Base-by-base conservation (phyloP, 768 basidiomycete species). In the Russula sp. region DNA sequence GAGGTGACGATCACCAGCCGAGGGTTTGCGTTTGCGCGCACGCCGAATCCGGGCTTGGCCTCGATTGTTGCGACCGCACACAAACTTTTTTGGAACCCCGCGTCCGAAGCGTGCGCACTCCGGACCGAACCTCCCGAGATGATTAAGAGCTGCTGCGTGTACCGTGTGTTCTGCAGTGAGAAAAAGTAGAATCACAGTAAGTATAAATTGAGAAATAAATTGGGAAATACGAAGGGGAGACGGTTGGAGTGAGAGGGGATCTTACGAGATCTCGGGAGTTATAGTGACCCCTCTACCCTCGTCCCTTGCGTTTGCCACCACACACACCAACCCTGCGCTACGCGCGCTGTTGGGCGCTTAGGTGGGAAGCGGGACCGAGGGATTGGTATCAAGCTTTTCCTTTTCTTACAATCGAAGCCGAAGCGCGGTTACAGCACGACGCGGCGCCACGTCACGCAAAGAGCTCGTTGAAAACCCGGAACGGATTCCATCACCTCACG, bases 401-500 rank as follows among this genome's bases (percentile, higher is more conserved):
- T 56, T 18, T 22, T 34, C 38, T 32, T 51, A 14, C 28, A 26
- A 30, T 49, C 26, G 54, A 62, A 36, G 26, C 36, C 36, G 34
- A 38, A 24, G 53, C 55, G 36, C 16, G 46, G 22, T 57, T 57
- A 44, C 56, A 30, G 20, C 26, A 48, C 44, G 44, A 32, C 44
- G 44, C 57, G 46, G 30, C 34, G 63, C 57, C 63, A 64, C 57
- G 63, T 64, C 63, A 64, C 52, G n/a, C 55, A 49, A 49, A 36
- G 50, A 38, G 34, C 24, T 51, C 22, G 16, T 50, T 38, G 26
- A 5, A 46, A 34, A 26, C 11, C 14, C n/a, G 48, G 34, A 49
- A 30, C 4, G 30, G 40, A 48, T 44, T 32, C 48, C 38, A 13
- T 40, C 54, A 22, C 24, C 34, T 18, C 50, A 52, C 11, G 48